Evolutionary conservation across 495 filamentous ascomycete genomes (phyloP).

Genomic region (Xylaria longipes): DNA sequence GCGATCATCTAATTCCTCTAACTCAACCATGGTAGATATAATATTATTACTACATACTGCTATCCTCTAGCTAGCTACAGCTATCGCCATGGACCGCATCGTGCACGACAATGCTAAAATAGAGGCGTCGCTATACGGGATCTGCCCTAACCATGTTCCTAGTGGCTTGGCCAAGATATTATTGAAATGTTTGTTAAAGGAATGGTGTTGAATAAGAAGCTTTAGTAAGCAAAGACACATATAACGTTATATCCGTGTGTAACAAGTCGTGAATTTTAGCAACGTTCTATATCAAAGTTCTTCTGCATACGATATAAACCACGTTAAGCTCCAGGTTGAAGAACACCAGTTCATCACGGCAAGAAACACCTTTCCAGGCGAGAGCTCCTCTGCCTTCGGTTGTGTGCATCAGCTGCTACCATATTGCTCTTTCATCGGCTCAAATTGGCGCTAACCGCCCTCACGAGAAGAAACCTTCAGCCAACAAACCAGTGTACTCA

Average conservation of each 20-base stretch:
- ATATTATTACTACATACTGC: not conserved
- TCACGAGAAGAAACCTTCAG: too few relatives aligned
- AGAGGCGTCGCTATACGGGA: not conserved
- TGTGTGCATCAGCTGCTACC: too few relatives aligned
- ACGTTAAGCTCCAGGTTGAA: not conserved
- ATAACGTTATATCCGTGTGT: not conserved
- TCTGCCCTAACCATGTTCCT: not conserved
- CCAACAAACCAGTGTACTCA: too few relatives aligned
- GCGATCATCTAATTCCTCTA: not conserved
- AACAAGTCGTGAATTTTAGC: not conserved
- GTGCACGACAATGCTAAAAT: not conserved
- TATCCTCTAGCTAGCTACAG: not conserved
- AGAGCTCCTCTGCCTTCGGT: too few relatives aligned
- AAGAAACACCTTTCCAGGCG: too few relatives aligned
- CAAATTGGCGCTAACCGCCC: too few relatives aligned
- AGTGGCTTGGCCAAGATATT: not conserved
- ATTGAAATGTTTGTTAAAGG: not conserved
- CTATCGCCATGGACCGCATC: constrained; percentile 6
- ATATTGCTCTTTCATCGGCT: too few relatives aligned
- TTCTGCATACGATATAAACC: not conserved
- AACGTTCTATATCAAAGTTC: not conserved
- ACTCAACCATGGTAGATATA: not conserved
- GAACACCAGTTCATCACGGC: not conserved
- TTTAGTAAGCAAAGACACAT: constrained; percentile 3
- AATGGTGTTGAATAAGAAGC: not conserved